A percentile compares a stretch with the other conserved stretches of the same genome.
phyloP scores from a whole-genome alignment of 2,329 filamentous ascomycete species.

The Verticillium klebahnii region DNA sequence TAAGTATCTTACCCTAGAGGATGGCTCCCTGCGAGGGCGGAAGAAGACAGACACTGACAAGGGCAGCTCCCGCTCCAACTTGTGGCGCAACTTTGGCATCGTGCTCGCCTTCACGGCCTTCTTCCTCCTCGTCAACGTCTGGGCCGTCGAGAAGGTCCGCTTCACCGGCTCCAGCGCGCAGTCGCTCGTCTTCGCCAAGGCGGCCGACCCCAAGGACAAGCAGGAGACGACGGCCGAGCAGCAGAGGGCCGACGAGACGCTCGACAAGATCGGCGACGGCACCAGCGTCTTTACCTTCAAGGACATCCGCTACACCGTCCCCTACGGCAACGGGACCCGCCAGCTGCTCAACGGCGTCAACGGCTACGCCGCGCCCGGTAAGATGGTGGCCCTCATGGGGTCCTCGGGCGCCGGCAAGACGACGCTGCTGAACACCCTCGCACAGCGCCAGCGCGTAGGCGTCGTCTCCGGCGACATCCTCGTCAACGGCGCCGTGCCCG shows the following conservation, averaged over 20 bases:
- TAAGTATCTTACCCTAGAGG: not conserved
- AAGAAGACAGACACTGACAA: not conserved
- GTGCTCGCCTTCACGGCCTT: slow-evolving; percentile 70
- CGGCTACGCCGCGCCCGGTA: slow-evolving; percentile 75
- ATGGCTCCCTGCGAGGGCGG: no score
- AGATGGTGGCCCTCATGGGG: slow-evolving; percentile 78
- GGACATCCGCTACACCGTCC: slow-evolving; percentile 44
- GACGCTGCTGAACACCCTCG: slow-evolving; percentile 70
- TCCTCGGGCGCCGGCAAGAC: slow-evolving; percentile 81
- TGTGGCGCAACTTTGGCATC: slow-evolving; percentile 76
- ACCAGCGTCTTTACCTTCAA: slow-evolving; percentile 53
- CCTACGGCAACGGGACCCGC: slow-evolving; percentile 57
- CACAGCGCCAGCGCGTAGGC: slow-evolving; percentile 63
- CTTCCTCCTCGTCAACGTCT: slow-evolving; percentile 67
- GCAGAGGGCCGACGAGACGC: slow-evolving; percentile 19
- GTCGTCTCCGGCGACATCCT: slow-evolving; percentile 60
- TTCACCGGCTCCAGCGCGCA: slow-evolving; percentile 9
- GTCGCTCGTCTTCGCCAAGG: slow-evolving; percentile 10
- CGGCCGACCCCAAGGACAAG: slow-evolving; percentile 54
- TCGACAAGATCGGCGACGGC: slow-evolving; percentile 49
- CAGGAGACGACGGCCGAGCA: slow-evolving; percentile 6
- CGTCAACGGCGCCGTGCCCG: slow-evolving; percentile 57
- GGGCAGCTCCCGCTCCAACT: slow-evolving; percentile 39
- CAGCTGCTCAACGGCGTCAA: slow-evolving; percentile 54
- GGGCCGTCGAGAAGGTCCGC: slow-evolving; percentile 68